These are phyloP conservation scores for Babesia caballi DNA, from an alignment of 169 alveolate species.

Conservation along the genomic window DNA sequence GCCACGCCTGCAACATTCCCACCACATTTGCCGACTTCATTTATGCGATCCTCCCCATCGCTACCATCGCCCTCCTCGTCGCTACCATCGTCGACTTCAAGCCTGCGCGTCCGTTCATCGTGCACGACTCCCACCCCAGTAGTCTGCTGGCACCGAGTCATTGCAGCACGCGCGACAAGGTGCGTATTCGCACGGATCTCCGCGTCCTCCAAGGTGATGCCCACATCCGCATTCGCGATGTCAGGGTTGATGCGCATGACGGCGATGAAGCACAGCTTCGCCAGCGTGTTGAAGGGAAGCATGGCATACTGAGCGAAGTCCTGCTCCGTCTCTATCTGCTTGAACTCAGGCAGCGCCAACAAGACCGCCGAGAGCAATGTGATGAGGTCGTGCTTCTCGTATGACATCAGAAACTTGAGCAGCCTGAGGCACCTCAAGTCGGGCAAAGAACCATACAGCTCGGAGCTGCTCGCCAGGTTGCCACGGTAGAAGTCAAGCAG, in stretches of 20 bases:
- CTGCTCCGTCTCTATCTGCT: slow-evolving; percentile 35
- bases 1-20: not conserved
- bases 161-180: not conserved
- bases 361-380: slow-evolving; percentile 19
- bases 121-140: not conserved
- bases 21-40: not conserved
- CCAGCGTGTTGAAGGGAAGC: slow-evolving; percentile 36
- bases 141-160: not conserved
- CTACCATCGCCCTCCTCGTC: not conserved
- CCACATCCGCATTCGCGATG: not conserved
- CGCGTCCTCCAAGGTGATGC: not conserved
- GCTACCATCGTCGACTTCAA: not conserved
- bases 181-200: not conserved
- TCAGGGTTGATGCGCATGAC: slow-evolving; percentile 51
- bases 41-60: not conserved
- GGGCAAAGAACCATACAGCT: slow-evolving; percentile 31
- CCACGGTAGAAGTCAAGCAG: slow-evolving; percentile 35
- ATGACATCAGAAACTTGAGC: slow-evolving; percentile 41
- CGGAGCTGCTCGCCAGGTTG: slow-evolving; percentile 12
- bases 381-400: slow-evolving; percentile 46
- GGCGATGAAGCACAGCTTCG: slow-evolving; percentile 45
- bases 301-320: slow-evolving; percentile 45
- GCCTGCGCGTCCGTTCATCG: too few relatives aligned
- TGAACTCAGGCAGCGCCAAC: slow-evolving; percentile 56
- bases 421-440: not conserved